Evolutionary conservation across 495 filamentous ascomycete genomes (phyloP).

Genomic region (Penicillium robsamsonii): DNA sequence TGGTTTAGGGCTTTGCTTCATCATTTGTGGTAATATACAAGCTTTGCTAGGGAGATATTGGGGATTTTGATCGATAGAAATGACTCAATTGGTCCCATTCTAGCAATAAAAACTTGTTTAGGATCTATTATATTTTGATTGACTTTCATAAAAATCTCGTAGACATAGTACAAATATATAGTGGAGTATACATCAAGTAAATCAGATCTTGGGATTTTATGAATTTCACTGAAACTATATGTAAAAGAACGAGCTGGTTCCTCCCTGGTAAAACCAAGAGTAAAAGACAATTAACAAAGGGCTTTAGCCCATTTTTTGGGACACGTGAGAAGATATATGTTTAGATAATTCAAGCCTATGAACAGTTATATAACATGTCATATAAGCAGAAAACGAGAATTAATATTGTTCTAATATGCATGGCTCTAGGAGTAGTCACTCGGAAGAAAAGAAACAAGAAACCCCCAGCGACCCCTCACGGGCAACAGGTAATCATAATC

Average conservation of each 20-base stretch:
- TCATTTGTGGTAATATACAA: background rate
- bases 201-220: background rate
- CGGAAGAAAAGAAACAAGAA: slow-evolving; percentile 19
- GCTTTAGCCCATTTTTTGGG: background rate
- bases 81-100: background rate
- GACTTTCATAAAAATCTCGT: background rate
- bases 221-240: background rate
- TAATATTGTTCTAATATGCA: slow-evolving; percentile 35
- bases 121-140: background rate
- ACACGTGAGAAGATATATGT: background rate
- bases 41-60: background rate
- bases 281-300: background rate
- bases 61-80: background rate
- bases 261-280: background rate
- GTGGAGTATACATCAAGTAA: background rate
- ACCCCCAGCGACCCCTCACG: slow-evolving; percentile 12
- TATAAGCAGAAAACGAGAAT: slow-evolving; percentile 15
- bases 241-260: background rate
- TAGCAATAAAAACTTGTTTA: background rate
- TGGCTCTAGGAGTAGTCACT: slow-evolving; percentile 15
- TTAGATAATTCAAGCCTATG: background rate
- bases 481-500: slow-evolving; percentile 17
- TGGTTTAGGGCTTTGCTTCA: background rate
- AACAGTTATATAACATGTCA: background rate
- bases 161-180: background rate